phyloP scores from a whole-genome alignment of 2,329 filamentous ascomycete species.

The Aspergillus chevalieri region DNA sequence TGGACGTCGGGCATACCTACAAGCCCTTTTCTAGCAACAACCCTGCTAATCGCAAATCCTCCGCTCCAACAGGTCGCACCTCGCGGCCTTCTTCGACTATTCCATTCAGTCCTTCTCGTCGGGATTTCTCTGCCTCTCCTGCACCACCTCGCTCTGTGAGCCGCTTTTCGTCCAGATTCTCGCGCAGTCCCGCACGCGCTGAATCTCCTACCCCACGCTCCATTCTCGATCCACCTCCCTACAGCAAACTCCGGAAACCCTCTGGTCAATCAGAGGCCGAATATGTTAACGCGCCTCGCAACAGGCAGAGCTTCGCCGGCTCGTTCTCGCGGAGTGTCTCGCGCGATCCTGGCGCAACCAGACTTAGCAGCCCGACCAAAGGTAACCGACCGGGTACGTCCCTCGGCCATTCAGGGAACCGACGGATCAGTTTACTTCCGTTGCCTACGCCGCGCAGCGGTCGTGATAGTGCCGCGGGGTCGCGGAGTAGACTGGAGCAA shows the following conservation, averaged over 20 bases:
- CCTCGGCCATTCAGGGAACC: conserved; percentile 32
- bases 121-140: conserved; percentile 38
- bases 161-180: conserved; percentile 28
- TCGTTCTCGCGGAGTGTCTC: conserved; percentile 25
- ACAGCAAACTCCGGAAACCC: conserved; percentile 32
- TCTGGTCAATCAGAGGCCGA: conserved; percentile 8
- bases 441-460: conserved; percentile 26
- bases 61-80: conserved; percentile 18
- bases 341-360: conserved; percentile 10
- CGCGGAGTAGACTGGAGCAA: conserved; percentile 20
- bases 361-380: conserved; percentile 22
- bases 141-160: conserved; percentile 28
- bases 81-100: conserved; percentile 37
- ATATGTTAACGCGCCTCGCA: conserved; percentile 28
- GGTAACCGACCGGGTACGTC: conserved; percentile 32
- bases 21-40: conserved; percentile 57
- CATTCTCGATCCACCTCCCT: conserved; percentile 37
- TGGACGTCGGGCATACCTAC: conserved; percentile 64
- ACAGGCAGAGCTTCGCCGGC: conserved; percentile 34
- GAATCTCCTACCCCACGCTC: conserved; percentile 23
- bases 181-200: conserved; percentile 25
- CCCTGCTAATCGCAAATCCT: conserved; percentile 45
- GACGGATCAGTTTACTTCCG: conserved; percentile 37
- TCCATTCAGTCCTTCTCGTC: conserved; percentile 37
- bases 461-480: conserved; percentile 22